Conservation (phyloP, 345 rosid species). For the Eucalyptus sp. region DNA sequence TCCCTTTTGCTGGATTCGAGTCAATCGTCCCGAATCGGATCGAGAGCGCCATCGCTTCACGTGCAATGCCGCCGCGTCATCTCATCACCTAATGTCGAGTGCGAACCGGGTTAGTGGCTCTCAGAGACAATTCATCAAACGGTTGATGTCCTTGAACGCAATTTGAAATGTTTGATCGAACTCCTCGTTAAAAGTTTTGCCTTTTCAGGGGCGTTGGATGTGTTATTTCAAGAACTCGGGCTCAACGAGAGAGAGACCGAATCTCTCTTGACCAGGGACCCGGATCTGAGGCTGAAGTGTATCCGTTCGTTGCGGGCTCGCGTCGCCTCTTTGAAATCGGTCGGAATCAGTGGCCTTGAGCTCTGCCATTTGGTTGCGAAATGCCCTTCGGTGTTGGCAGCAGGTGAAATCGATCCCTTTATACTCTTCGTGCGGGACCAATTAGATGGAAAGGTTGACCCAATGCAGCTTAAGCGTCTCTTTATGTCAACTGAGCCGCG, state of each 20-base stretch:
- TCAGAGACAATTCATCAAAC: not conserved
- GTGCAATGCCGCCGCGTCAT: not conserved
- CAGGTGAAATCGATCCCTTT: conserved; percentile 37
- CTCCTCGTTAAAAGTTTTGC: not conserved
- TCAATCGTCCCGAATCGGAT: not conserved
- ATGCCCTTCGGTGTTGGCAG: conserved; percentile 29
- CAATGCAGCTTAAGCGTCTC: conserved; percentile 30
- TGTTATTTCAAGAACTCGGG: conserved; percentile 8
- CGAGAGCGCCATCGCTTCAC: not conserved
- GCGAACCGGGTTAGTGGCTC: not conserved
- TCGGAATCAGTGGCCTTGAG: conserved; percentile 27
- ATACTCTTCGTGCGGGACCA: conserved; percentile 25
- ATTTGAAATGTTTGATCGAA: not conserved
- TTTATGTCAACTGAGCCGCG: conserved; percentile 30
- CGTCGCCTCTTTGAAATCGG: conserved; percentile 33
- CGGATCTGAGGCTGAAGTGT: conserved; percentile 16
- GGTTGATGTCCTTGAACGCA: not conserved
- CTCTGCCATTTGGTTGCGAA: conserved; percentile 44
- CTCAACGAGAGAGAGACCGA: conserved; percentile 23
- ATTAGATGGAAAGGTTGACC: conserved; percentile 35
- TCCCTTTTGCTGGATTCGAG: not conserved
- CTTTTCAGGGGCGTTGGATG: conserved; percentile 2
- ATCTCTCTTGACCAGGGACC: conserved; percentile 23
- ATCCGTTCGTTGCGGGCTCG: conserved; percentile 19
- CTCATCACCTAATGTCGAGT: not conserved